Evolutionary conservation across 495 filamentous ascomycete species (phyloP), one percentile per base, ranked within the genome.

Genomic region (Penicillium subrubescens): DNA sequence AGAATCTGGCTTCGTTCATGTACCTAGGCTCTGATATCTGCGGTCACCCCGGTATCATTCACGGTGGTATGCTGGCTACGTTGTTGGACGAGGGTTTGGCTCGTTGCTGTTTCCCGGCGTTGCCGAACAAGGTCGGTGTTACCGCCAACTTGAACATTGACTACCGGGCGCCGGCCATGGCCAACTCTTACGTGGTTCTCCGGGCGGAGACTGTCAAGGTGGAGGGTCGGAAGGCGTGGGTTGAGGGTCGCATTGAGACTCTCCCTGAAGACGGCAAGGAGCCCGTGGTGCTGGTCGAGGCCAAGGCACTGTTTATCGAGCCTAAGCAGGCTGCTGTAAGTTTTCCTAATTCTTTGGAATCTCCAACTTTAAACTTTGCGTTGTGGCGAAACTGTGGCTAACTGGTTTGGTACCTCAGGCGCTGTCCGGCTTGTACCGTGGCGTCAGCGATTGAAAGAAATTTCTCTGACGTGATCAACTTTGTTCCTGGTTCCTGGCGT

Each of bases 171-270:
- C 95, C 96, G 15, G 89, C 89, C 29, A 84, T 85, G 73, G 92
- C 94, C 27, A 84, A 86, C n/a, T 82, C 83, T 52, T 96, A 89
- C 71, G 80, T 94, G 48, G 92, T 95, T 27, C 76, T 99, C 51
- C 85, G 85, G 59, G 96, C 92, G 21, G 86, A 87, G 70, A 97
- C 93, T 19, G 86, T 87, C 23, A 96, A 91, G 81, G 91, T 93
- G 10, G 94, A 98, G 73, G 96, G 95, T 7, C 84, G 95, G 64
- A 99, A 99, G 77, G 95, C 94, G 23, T 99, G 94, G 94, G 94
- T 97, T 7, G 89, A 93, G 77, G 96, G 92, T 23, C 86, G 87
- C 66, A 90, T 99, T 68, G 94, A 97, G 84, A 90, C 92, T 25
- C 81, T 97, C 14, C 86, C 87, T 41, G 81, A 78, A 54, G 83